Base-by-base conservation (phyloP, 352 stramenopile genomes). In the Nothophytophthora sp. region DNA sequence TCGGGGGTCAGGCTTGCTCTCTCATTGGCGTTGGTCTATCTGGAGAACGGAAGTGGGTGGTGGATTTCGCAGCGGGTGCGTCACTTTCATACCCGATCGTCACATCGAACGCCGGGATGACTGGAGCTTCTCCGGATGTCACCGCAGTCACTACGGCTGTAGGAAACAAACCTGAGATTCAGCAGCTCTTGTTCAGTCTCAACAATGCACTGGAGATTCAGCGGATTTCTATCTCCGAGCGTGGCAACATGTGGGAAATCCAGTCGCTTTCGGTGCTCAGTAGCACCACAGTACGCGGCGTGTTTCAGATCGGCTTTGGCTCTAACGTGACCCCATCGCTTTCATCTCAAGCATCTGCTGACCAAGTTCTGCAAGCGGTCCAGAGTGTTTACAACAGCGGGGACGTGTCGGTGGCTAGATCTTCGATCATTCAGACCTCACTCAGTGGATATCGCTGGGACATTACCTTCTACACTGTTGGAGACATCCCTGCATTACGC, bases 381-480 rank as follows among this genome's bases (percentile, higher is more conserved):
- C 4, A n/a, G 12, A 9, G 23, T 13, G 20, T 62, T 12, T 52
- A 38, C 16, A 25, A 8, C 12, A 13, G 12, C 16, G 15, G 16
- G 27, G 18, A 43, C 13, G 25, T 66, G 4, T 23, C 40, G 5
- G 58, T 71, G 12, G 38, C 27, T 23, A 32, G 50, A 36, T 35
- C 16, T 19, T 11, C 37, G n/a, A 43, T 60, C 9, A 57, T 43
- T 10, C 29, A 55, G 20, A 35, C 42, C 19, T 42, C 28, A 13
- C 34, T 52, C 3, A 50, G 35, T 20, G 60, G 62, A n/a, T 67
- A 55, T 35, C 37, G 30, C 25, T 73, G 62, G 67, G 46, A 66
- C 19, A 42, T 76, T 6, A 76, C 62, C 5, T 76, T 76, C 44
- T 73, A 63, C 28, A 18, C 30, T 32, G 45, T 39, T 22, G 58